Percentiles rank a stretch among this genome's conserved stretches.
phyloP scores from a whole-genome alignment of 1,139 yeast species.

The Geotrichum phurueaensis region DNA sequence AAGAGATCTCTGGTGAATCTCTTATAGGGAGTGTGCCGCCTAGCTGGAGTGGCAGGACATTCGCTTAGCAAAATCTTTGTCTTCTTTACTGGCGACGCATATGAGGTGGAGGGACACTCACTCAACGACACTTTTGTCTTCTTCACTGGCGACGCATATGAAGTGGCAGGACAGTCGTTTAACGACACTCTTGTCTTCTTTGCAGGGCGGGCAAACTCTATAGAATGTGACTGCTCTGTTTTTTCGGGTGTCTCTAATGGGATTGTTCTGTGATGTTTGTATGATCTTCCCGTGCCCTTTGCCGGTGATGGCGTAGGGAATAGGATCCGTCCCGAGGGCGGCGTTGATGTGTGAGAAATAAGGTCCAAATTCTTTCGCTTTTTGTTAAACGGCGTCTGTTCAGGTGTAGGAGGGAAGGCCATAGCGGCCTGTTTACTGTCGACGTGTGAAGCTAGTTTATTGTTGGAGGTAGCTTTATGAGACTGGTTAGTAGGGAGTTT shows the following conservation, averaged over 20 bases:
- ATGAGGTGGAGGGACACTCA: not conserved
- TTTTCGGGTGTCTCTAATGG: not conserved
- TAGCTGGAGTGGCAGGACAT: not conserved
- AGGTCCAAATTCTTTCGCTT: slow-evolving; percentile 14
- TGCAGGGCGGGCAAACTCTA: not conserved
- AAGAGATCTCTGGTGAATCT: not conserved
- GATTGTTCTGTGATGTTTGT: slow-evolving; percentile 5
- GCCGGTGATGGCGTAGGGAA: slow-evolving; percentile 16
- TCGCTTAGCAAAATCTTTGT: not conserved
- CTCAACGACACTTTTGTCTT: not conserved
- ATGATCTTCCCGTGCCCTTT: slow-evolving; percentile 17
- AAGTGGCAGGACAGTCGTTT: not conserved
- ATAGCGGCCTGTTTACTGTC: not conserved
- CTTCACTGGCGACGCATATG: not conserved
- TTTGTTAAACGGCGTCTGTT: slow-evolving; percentile 18
- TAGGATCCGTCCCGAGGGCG: slow-evolving; percentile 11
- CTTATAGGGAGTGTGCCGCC: not conserved
- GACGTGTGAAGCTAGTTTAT: not conserved
- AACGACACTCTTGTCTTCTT: not conserved
- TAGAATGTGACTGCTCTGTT: not conserved
- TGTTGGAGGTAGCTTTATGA: not conserved
- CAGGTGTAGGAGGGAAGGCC: slow-evolving; percentile 19
- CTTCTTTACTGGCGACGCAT: not conserved
- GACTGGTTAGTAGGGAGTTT: not conserved
- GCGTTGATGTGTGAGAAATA: slow-evolving; percentile 3